Percentiles rank a stretch among this genome's conserved stretches.
These are phyloP conservation scores for Phytophthora ohioensis DNA, from an alignment of 352 stramenopile species.

Conservation along the genomic window DNA sequence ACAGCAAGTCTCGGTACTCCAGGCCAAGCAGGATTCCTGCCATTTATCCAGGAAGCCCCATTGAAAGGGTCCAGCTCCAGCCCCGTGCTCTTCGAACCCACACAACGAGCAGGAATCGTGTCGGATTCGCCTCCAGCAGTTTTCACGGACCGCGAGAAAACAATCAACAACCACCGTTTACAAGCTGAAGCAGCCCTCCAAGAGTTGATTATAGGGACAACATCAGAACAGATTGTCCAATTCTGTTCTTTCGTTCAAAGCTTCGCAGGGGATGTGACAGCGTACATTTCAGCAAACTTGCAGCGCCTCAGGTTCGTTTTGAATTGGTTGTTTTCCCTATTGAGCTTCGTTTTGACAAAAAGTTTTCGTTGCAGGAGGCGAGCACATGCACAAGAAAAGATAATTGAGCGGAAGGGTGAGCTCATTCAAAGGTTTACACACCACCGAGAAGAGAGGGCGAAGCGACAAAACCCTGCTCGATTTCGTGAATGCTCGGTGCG, in stretches of 20 bases:
- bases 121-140: neutral
- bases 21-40: conserved; percentile 19
- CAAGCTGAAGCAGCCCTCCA: conserved; percentile 30
- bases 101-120: neutral
- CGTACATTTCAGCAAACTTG: conserved; percentile 35
- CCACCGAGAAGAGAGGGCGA: conserved; percentile 59
- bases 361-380: conserved; percentile 42
- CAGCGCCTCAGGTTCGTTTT: conserved; percentile 37
- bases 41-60: conserved; percentile 36
- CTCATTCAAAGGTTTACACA: conserved; percentile 68
- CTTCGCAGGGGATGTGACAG: conserved; percentile 34
- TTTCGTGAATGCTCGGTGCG: conserved; percentile 63
- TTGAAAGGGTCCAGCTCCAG: conserved; percentile 27
- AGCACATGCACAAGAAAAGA: conserved; percentile 52
- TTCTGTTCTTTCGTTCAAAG: conserved; percentile 40
- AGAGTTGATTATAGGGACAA: conserved; percentile 10
- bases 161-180: conserved; percentile 14
- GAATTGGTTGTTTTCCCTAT: neutral
- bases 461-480: conserved; percentile 45
- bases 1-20: conserved; percentile 6
- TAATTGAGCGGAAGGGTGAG: conserved; percentile 67
- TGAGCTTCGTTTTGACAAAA: conserved; percentile 9
- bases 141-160: conserved; percentile 20
- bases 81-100: conserved; percentile 13
- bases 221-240: conserved; percentile 33